These are phyloP conservation scores for Penicillium sp. DNA, from an alignment of 2,329 filamentous ascomycete genomes.

Conservation along the genomic window DNA sequence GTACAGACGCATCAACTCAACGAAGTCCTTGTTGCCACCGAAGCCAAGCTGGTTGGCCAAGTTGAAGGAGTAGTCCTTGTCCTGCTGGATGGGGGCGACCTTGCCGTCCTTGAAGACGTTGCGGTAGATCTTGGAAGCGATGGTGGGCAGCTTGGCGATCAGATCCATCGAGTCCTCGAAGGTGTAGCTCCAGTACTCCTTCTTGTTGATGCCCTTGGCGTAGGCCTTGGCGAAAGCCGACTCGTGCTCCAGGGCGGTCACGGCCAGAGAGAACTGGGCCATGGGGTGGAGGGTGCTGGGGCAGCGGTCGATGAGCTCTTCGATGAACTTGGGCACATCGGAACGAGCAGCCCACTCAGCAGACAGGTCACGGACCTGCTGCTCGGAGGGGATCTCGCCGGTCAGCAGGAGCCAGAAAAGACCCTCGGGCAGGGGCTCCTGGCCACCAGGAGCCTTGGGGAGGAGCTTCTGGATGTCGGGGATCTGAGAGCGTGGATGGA, in stretches of 20 bases:
- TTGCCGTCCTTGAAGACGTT: constrained; percentile 99
- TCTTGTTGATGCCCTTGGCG: constrained; percentile 98
- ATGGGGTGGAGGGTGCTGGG: constrained; percentile 98
- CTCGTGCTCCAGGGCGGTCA: constrained; percentile 96
- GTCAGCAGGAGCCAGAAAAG: constrained; percentile 99
- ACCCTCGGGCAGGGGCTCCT: constrained; percentile 96
- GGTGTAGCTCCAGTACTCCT: constrained; percentile 98
- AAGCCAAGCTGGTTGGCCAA: constrained; percentile 99
- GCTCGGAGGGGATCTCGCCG: constrained; percentile 92
- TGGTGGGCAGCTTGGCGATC: constrained; percentile 98
- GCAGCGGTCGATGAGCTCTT: constrained; percentile 99
- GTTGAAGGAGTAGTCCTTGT: constrained; percentile 99
- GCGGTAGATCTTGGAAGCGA: constrained; percentile 98
- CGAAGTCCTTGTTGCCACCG: constrained; percentile 87
- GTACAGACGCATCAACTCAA: constrained; percentile 98
- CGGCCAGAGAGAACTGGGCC: constrained; percentile 97
- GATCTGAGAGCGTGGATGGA: constrained; percentile 50
- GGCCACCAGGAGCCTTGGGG: constrained; percentile 91
- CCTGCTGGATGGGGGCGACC: constrained; percentile 90
- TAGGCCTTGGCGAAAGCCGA: constrained; percentile 98
- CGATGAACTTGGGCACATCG: constrained; percentile 94
- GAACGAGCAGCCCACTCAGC: constrained; percentile 98
- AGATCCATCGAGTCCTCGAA: constrained; percentile 99
- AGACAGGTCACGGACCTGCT: constrained; percentile 96
- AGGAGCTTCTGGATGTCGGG: constrained; percentile 97